These are phyloP conservation scores for Phytopythium vexans DNA, from an alignment of 352 stramenopile genomes.

Conservation along the genomic window DNA sequence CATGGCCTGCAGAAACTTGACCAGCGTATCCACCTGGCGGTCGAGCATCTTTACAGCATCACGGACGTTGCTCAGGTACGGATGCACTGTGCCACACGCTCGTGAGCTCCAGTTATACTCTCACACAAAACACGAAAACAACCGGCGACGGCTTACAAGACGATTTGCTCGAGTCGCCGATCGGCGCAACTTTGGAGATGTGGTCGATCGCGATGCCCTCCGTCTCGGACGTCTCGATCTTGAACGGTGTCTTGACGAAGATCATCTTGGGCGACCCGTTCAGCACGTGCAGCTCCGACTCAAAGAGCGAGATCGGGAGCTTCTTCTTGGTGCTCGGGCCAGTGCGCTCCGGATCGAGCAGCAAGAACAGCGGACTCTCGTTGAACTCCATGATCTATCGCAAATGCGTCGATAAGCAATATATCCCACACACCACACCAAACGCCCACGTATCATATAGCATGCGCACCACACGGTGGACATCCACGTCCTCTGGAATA, in stretches of 20 bases:
- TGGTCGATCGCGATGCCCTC: constrained; percentile 87
- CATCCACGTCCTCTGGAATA: constrained; percentile 62
- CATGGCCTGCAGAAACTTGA: constrained; percentile 69
- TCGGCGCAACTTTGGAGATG: constrained; percentile 84
- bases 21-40: constrained; percentile 72
- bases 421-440: no score
- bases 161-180: constrained; percentile 67
- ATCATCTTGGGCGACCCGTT: constrained; percentile 86
- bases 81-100: no score
- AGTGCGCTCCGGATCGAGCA: constrained; percentile 64
- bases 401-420: constrained; percentile 3
- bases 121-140: constrained; percentile 9
- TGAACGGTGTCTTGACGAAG: constrained; percentile 86
- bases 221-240: constrained; percentile 85
- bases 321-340: constrained; percentile 79
- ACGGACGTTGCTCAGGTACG: constrained; percentile 73
- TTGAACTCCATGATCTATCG: constrained; percentile 86
- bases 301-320: constrained; percentile 82
- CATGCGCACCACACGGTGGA: constrained; percentile 72
- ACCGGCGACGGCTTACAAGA: constrained; percentile 53
- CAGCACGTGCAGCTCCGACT: constrained; percentile 85
- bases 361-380: constrained; percentile 77
- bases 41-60: constrained; percentile 86
- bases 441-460: no score
- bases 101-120: no score